Evolutionary conservation across 768 basidiomycete species (phyloP).

Genomic region (Phaeolepiota aurea): DNA sequence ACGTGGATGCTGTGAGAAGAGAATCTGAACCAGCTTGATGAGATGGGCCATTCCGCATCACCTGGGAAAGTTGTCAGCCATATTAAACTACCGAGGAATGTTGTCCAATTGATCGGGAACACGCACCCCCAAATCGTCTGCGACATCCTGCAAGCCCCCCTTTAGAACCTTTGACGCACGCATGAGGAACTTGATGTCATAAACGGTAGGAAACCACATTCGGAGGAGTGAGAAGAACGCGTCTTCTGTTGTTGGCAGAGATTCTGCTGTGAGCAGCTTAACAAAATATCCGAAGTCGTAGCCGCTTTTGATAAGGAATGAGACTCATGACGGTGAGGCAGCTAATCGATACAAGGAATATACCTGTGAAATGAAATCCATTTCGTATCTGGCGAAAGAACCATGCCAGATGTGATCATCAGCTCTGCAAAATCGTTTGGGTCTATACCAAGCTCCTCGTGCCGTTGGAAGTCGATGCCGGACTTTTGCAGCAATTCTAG

Average conservation of each 20-base stretch:
- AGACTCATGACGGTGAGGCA: not conserved
- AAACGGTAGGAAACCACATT: conserved; percentile 93
- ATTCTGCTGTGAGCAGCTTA: conserved; percentile 80
- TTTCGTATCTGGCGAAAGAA: conserved; percentile 78
- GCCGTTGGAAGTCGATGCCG: conserved; percentile 91
- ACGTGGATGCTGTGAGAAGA: conserved; percentile 85
- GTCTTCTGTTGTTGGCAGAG: conserved; percentile 83
- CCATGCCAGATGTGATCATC: conserved; percentile 93
- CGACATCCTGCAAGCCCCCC: conserved; percentile 89
- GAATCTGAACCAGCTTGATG: conserved; percentile 99
- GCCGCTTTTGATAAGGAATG: conserved; percentile 46
- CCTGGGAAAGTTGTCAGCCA: too few relatives aligned
- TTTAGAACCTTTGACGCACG: conserved; percentile 79
- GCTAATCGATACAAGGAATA: conserved; percentile 18
- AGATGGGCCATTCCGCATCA: conserved; percentile 80
- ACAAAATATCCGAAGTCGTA: conserved; percentile 99
- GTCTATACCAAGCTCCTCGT: conserved; percentile 85
- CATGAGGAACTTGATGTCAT: conserved; percentile 98
- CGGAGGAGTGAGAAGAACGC: conserved; percentile 81
- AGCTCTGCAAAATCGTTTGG: conserved; percentile 96
- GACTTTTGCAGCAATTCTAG: conserved; percentile 92
- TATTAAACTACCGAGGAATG: too few relatives aligned
- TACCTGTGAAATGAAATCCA: conserved; percentile 99
- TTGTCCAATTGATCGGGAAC: too few relatives aligned
- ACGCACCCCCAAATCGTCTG: conserved; percentile 89